Conservation (phyloP, 768 basidiomycete species). For the Boletus reticulatus region DNA sequence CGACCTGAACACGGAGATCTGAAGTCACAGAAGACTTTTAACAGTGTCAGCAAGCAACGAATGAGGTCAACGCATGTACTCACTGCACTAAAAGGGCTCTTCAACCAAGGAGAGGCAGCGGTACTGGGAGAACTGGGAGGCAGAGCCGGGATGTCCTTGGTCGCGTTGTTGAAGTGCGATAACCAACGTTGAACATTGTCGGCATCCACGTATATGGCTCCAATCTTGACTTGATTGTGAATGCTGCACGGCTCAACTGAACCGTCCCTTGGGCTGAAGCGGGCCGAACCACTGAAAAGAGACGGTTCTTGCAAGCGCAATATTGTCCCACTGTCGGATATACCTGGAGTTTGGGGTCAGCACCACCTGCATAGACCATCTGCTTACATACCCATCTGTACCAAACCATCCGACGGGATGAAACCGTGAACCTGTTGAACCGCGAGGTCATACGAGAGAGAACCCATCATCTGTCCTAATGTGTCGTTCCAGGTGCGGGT, state of each 20-base stretch:
- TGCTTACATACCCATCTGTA: constrained; percentile 29
- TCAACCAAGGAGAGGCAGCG: constrained; percentile 25
- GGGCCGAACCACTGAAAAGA: constrained; percentile 44
- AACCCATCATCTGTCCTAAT: constrained; percentile 61
- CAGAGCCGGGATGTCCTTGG: constrained; percentile 1
- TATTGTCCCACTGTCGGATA: constrained; percentile 35
- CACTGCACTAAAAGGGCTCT: constrained; percentile 26
- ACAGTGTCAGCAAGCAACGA: neutral
- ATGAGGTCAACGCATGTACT: constrained; percentile 3
- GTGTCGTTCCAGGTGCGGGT: constrained; percentile 70
- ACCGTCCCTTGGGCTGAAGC: constrained; percentile 59
- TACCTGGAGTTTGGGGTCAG: constrained; percentile 9
- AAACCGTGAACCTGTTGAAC: constrained; percentile 47
- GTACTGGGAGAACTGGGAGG: constrained; percentile 3
- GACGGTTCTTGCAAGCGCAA: constrained; percentile 46
- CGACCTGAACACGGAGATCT: constrained; percentile 8
- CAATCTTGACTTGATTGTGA: constrained; percentile 43
- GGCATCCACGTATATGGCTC: constrained; percentile 45
- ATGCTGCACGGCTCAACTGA: constrained; percentile 53
- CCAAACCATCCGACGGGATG: constrained; percentile 24
- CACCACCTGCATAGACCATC: neutral
- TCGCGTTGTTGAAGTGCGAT: constrained; percentile 6
- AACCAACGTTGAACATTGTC: constrained; percentile 34
- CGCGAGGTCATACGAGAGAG: constrained; percentile 49
- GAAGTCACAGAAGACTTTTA: constrained; percentile 19